A percentile compares a stretch with the other conserved stretches of the same genome.
These are phyloP conservation scores for Zasmidium angulare DNA, from an alignment of 2,329 filamentous ascomycete genomes.

Conservation along the genomic window DNA sequence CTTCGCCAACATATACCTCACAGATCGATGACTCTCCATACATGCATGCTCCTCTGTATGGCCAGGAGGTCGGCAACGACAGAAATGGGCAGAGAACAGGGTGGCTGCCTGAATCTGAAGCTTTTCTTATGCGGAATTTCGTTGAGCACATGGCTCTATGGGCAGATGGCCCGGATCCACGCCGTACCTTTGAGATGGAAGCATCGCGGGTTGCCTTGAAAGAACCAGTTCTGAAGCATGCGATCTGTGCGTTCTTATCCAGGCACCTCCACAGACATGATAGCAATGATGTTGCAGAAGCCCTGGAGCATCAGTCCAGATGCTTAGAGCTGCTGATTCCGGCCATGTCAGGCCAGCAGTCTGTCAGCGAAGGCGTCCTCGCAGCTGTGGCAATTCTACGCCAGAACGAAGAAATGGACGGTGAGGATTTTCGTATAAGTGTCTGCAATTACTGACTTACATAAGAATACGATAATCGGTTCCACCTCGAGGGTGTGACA, in stretches of 20 bases:
- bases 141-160: slow-evolving; percentile 19
- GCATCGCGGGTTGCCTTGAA: slow-evolving; percentile 49
- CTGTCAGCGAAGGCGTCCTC: slow-evolving; percentile 49
- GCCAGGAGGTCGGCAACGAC: too few relatives aligned
- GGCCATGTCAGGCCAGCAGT: slow-evolving; percentile 44
- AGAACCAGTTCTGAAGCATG: slow-evolving; percentile 49
- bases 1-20: too few relatives aligned
- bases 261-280: slow-evolving; percentile 45
- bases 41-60: too few relatives aligned
- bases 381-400: slow-evolving; percentile 52
- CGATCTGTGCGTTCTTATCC: slow-evolving; percentile 49
- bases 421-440: not conserved
- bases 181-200: slow-evolving; percentile 42
- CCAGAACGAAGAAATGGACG: slow-evolving; percentile 49
- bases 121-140: slow-evolving; percentile 17
- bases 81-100: too few relatives aligned
- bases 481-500: slow-evolving; percentile 41
- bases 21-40: too few relatives aligned
- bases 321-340: slow-evolving; percentile 50
- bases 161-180: slow-evolving; percentile 16
- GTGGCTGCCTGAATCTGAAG: slow-evolving; percentile 8
- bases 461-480: slow-evolving; percentile 37
- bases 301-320: slow-evolving; percentile 46
- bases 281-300: slow-evolving; percentile 42
- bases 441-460: not conserved